Evolutionary conservation across 208 protist species (phyloP).

Genomic region (Wallacemonas sp.): DNA sequence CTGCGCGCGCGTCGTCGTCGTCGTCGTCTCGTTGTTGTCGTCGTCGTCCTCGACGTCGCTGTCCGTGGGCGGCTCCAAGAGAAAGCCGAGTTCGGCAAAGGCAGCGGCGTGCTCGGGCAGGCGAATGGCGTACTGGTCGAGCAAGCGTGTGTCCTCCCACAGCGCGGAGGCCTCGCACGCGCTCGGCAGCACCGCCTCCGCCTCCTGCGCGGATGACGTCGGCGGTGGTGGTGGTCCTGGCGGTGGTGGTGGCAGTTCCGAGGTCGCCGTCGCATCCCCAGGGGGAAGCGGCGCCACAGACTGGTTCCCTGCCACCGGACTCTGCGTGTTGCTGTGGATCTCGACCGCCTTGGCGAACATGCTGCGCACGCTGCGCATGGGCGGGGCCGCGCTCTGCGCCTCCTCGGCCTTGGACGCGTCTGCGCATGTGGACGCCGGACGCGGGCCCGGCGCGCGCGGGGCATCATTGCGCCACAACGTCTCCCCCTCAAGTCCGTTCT

Average conservation of each 20-base stretch:
- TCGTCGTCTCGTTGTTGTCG: constrained; percentile 4
- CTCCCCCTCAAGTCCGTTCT: constrained; percentile 52
- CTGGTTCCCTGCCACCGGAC: constrained; percentile 2
- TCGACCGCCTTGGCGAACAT: constrained; percentile 29
- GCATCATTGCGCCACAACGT: constrained; percentile 76
- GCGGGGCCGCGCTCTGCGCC: not conserved
- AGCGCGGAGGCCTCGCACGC: constrained; percentile 10
- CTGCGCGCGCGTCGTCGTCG: not conserved
- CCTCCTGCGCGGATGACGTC: not conserved
- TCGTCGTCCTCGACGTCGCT: not conserved
- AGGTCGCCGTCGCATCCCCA: too few species aligned
- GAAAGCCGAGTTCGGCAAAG: constrained; percentile 54
- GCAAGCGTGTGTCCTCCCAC: constrained; percentile 37
- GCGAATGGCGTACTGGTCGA: constrained; percentile 53
- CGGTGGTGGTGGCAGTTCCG: not conserved
- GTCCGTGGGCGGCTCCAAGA: constrained; percentile 28
- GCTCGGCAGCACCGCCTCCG: not conserved
- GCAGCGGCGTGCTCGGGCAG: constrained; percentile 36
- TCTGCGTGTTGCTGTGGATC: constrained; percentile 19
- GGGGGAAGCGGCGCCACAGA: too few species aligned
- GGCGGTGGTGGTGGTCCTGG: not conserved
- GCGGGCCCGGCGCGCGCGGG: constrained; percentile 23
- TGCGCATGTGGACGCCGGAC: too few species aligned
- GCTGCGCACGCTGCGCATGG: constrained; percentile 19
- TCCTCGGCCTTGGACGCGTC: too few species aligned